Evolutionary conservation across 1,284 basidiomycete genomes (phyloP).

Genomic region (Anthracocystis panici-leucophaei): DNA sequence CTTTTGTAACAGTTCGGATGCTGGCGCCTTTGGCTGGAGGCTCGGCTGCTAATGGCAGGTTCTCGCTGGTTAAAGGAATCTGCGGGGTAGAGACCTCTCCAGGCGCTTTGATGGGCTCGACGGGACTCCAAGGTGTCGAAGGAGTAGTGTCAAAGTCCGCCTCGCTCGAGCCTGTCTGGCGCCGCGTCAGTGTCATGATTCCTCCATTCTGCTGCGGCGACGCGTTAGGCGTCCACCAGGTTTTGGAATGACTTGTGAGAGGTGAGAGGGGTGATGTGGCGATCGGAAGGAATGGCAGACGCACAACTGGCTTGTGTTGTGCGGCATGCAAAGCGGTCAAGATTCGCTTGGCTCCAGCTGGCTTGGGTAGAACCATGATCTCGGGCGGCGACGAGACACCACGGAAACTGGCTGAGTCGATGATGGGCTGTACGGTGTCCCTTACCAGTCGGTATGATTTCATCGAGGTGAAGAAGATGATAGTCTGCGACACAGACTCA

Average conservation of each 20-base stretch:
- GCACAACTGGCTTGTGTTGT: conserved; percentile 76
- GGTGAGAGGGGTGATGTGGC: conserved; percentile 81
- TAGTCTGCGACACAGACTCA: conserved; percentile 49
- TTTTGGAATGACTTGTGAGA: conserved; percentile 35
- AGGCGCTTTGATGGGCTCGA: conserved; percentile 11
- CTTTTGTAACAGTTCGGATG: conserved; percentile 15
- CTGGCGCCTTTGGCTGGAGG: conserved; percentile 15
- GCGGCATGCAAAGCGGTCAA: conserved; percentile 55
- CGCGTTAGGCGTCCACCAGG: conserved; percentile 37
- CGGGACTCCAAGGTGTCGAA: conserved; percentile 35
- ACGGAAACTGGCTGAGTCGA: conserved; percentile 52
- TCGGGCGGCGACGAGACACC: conserved; percentile 50
- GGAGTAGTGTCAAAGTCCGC: conserved; percentile 31
- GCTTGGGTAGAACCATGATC: conserved; percentile 60
- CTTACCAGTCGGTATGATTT: conserved; percentile 46
- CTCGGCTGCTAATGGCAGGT: conserved; percentile 16
- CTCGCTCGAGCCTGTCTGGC: conserved; percentile 20
- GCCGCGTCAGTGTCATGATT: conserved; percentile 36
- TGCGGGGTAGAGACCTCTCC: conserved; percentile 6
- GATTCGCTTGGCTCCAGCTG: conserved; percentile 48
- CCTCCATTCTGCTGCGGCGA: conserved; percentile 25
- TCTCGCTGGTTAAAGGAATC: conserved; percentile 31
- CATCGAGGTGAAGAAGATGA: conserved; percentile 60
- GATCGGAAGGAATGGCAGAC: conserved; percentile 88
- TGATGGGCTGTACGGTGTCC: conserved; percentile 55